These are phyloP conservation scores for Nicotiana tomentosiformis DNA, from an alignment of 257 asterid species.

Conservation along the genomic window DNA sequence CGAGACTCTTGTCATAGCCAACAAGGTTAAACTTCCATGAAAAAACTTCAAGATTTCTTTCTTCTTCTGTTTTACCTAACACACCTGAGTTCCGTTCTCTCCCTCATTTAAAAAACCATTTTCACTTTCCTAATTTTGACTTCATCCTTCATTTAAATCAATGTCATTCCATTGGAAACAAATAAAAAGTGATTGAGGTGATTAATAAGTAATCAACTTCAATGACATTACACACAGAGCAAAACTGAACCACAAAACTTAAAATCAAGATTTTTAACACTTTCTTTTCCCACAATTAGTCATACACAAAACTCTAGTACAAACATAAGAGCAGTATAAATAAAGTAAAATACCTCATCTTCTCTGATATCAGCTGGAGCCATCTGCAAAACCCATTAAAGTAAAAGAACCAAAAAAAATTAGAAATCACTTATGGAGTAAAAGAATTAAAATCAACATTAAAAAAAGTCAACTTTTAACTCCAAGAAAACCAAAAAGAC, in stretches of 20 bases:
- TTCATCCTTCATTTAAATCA: neutral
- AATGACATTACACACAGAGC: neutral
- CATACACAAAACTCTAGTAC: neutral
- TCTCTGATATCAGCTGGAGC: conserved; percentile 90
- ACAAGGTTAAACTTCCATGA: neutral
- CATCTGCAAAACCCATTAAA: conserved; percentile 42
- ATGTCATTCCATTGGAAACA: neutral
- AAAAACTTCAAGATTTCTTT: neutral
- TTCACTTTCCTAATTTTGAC: neutral
- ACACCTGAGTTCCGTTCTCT: neutral
- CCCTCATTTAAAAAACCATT: neutral
- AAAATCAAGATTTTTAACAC: neutral
- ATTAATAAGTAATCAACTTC: neutral
- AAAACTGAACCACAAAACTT: neutral
- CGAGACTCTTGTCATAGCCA: neutral
- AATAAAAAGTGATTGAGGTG: neutral
- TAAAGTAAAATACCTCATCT: conserved; percentile 57
- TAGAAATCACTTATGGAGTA: neutral
- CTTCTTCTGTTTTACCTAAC: neutral
- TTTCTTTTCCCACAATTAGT: neutral
- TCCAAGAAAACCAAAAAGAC: neutral
- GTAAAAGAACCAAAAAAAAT: neutral
- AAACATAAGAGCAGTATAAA: neutral
- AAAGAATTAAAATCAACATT: neutral
- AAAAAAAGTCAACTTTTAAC: conserved; percentile 8